Evolutionary conservation across 352 stramenopile species (phyloP).

Genomic region (Phytophthora sp.): DNA sequence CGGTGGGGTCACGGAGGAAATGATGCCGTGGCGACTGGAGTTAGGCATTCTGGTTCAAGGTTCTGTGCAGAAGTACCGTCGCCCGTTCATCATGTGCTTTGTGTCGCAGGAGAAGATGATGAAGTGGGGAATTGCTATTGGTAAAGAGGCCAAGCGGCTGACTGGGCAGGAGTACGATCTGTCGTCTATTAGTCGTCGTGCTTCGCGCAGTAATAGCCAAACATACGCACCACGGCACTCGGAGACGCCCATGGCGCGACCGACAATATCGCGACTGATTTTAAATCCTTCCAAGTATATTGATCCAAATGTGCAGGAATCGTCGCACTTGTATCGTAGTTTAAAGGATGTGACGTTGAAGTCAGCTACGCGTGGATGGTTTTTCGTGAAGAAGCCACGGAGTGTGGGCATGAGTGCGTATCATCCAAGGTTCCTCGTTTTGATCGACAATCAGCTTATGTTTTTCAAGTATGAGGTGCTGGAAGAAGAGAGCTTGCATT

Average conservation of each 20-base stretch:
- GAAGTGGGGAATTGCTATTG: constrained; percentile 84
- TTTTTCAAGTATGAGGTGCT: constrained; percentile 90
- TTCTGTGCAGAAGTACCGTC: constrained; percentile 68
- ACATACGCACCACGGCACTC: constrained; percentile 55
- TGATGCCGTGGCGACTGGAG: constrained; percentile 80
- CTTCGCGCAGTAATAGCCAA: constrained; percentile 73
- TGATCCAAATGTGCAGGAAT: constrained; percentile 57
- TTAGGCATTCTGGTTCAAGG: constrained; percentile 70
- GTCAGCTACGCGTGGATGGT: constrained; percentile 77
- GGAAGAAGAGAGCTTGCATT: constrained; percentile 69
- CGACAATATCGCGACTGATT: constrained; percentile 72
- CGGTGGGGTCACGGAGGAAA: constrained; percentile 46
- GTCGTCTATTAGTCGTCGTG: constrained; percentile 66
- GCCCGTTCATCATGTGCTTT: constrained; percentile 83
- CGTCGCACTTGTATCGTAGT: constrained; percentile 65
- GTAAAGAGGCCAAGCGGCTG: constrained; percentile 79
- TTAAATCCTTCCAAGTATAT: constrained; percentile 82
- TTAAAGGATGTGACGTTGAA: constrained; percentile 80
- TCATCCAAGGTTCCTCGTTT: constrained; percentile 83
- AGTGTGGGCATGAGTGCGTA: constrained; percentile 77
- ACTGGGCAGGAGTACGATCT: constrained; percentile 85
- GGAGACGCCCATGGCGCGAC: constrained; percentile 62
- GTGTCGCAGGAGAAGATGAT: constrained; percentile 82
- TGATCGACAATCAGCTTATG: constrained; percentile 77
- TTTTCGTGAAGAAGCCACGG: constrained; percentile 81